phyloP scores from a whole-genome alignment of 495 filamentous ascomycete species.

The Annulohypoxylon moriforme region DNA sequence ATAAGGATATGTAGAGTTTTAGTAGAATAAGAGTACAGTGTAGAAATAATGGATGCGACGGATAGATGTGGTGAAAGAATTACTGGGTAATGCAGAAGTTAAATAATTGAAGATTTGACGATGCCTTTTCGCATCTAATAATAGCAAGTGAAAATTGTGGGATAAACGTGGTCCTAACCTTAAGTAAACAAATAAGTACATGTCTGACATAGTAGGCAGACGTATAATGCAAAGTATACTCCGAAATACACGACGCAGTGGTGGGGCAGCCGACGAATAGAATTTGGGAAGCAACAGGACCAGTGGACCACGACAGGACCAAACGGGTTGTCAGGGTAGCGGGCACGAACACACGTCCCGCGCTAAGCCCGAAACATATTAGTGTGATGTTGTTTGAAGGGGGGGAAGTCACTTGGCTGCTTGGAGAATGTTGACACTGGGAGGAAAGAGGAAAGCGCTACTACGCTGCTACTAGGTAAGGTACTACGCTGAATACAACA shows the following conservation, averaged over 20 bases:
- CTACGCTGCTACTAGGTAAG: neutral
- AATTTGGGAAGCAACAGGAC: conserved; percentile 10
- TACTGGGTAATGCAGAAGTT: neutral
- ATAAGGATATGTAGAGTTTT: neutral
- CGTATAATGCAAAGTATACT: conserved; percentile 23
- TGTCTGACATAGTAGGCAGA: neutral
- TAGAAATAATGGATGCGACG: neutral
- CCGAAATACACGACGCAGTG: conserved; percentile 1
- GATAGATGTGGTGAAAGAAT: neutral
- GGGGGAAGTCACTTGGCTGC: conserved; percentile 39
- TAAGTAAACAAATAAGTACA: conserved; percentile 5
- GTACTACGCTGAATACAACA: conserved; percentile 10
- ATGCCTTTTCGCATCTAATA: neutral
- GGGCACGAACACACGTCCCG: conserved; percentile 45
- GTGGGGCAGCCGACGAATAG: conserved; percentile 6
- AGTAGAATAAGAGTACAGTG: neutral
- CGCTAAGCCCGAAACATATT: conserved; percentile 31
- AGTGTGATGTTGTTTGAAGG: conserved; percentile 35
- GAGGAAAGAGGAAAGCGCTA: conserved; percentile 29
- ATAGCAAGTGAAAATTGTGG: neutral
- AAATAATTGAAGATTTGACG: neutral
- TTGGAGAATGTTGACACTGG: conserved; percentile 46
- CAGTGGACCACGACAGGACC: neutral
- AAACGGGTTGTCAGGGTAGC: conserved; percentile 51
- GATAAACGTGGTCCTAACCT: conserved; percentile 5